phyloP scores from a whole-genome alignment of 2,329 filamentous ascomycete species.

The Xylaria sp. region DNA sequence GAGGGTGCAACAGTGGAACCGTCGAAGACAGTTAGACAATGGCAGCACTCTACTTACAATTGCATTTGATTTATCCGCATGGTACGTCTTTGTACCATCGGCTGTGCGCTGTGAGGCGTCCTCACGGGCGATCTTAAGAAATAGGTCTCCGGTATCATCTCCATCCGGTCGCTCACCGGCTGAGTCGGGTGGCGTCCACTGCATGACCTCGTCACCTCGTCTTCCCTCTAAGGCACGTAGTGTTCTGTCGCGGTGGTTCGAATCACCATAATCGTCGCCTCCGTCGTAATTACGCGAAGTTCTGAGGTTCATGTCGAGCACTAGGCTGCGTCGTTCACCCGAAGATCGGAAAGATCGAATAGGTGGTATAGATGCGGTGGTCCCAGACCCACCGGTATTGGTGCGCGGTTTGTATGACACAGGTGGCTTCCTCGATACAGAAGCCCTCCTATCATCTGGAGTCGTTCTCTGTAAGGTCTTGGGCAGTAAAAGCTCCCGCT shows the following conservation, averaged over 20 bases:
- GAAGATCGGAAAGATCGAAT: conserved; percentile 68
- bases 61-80: conserved; percentile 52
- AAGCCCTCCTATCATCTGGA: conserved; percentile 61
- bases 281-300: conserved; percentile 57
- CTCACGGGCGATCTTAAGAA: conserved; percentile 67
- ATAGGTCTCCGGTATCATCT: conserved; percentile 68
- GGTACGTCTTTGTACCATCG: conserved; percentile 49
- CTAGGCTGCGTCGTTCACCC: conserved; percentile 64
- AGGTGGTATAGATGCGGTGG: conserved; percentile 57
- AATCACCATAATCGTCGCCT: conserved; percentile 56
- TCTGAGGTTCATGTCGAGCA: conserved; percentile 62
- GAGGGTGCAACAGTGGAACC: conserved; percentile 8
- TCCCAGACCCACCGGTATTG: conserved; percentile 46
- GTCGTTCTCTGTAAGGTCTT: conserved; percentile 56
- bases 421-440: conserved; percentile 57
- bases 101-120: conserved; percentile 55
- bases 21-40: conserved; percentile 32
- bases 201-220: conserved; percentile 51
- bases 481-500: conserved; percentile 60
- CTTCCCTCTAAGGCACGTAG: conserved; percentile 63
- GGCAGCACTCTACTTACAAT: conserved; percentile 57
- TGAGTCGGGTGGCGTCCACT: conserved; percentile 56
- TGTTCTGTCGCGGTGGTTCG: conserved; percentile 60
- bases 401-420: conserved; percentile 61
- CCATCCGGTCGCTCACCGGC: conserved; percentile 52